These are phyloP conservation scores for Paxillus rubicundulus DNA, from an alignment of 768 basidiomycete species.

Conservation along the genomic window DNA sequence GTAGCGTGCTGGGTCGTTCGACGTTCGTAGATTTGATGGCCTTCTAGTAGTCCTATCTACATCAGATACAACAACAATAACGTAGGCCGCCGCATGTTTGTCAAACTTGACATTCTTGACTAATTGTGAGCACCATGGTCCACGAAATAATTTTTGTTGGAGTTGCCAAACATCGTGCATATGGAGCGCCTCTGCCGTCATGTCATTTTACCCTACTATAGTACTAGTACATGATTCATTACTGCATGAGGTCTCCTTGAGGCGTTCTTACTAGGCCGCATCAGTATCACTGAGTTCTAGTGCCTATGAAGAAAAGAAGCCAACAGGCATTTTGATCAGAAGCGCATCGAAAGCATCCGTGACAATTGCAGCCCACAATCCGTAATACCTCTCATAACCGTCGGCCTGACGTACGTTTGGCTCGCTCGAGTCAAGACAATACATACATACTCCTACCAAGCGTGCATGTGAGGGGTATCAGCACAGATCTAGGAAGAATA, in stretches of 20 bases:
- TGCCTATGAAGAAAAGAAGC: not conserved
- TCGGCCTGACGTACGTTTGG: not conserved
- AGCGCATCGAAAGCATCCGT: not conserved
- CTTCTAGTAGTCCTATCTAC: no score
- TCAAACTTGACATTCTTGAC: no score
- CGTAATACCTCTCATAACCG: not conserved
- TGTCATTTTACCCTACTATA: not conserved
- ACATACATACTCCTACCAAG: not conserved
- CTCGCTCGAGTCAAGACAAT: no score
- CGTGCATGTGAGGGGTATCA: conserved; percentile 20
- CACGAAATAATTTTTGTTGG: no score
- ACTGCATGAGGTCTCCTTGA: not conserved
- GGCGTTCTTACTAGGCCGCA: not conserved
- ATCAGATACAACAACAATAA: no score
- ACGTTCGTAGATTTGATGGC: no score
- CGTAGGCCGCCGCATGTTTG: no score
- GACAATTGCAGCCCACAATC: no score
- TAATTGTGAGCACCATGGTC: no score
- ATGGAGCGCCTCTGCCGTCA: not conserved
- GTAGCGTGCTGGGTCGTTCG: no score
- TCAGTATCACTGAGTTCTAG: not conserved
- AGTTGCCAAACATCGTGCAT: no score
- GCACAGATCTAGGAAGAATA: conserved; percentile 12
- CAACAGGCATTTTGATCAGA: not conserved
- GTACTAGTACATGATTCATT: not conserved